A percentile compares a stretch with the other conserved stretches of the same genome.
phyloP scores from a whole-genome alignment of 257 asterid genomes.

The Ilex asprella region DNA sequence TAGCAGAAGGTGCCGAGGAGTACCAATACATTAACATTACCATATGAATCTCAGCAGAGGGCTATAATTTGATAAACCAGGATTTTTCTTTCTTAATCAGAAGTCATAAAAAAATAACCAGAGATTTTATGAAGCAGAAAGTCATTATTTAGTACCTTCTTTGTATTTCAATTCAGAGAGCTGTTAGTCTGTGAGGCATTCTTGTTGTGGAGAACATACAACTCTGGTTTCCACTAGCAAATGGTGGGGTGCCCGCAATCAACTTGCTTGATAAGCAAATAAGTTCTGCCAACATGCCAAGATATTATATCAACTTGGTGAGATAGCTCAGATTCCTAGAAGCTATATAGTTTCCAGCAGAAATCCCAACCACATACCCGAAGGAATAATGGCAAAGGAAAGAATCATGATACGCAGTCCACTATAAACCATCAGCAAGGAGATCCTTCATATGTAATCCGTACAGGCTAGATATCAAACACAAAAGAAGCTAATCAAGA shows the following conservation, averaged over 20 bases:
- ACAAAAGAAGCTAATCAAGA: background rate
- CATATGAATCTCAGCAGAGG: too few species aligned
- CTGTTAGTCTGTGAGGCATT: too few species aligned
- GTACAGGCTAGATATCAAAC: constrained; percentile 5
- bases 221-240: constrained; percentile 9
- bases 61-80: too few species aligned
- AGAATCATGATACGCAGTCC: background rate
- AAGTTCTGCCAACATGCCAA: constrained; percentile 12
- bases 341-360: constrained; percentile 5
- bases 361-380: constrained; percentile 10
- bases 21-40: too few species aligned
- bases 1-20: too few species aligned
- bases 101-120: too few species aligned
- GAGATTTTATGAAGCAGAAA: too few species aligned
- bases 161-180: too few species aligned
- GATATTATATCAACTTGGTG: constrained; percentile 14
- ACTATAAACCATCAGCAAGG: constrained; percentile 11
- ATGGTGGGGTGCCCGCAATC: constrained; percentile 13
- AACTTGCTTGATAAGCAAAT: constrained; percentile 13
- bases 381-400: constrained; percentile 7
- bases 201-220: too few species aligned
- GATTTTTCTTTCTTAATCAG: too few species aligned
- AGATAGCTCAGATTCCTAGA: constrained; percentile 9
- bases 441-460: constrained; percentile 7
- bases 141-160: too few species aligned